phyloP scores from a whole-genome alignment of 768 basidiomycete species.

The Clathrus columnatus region DNA sequence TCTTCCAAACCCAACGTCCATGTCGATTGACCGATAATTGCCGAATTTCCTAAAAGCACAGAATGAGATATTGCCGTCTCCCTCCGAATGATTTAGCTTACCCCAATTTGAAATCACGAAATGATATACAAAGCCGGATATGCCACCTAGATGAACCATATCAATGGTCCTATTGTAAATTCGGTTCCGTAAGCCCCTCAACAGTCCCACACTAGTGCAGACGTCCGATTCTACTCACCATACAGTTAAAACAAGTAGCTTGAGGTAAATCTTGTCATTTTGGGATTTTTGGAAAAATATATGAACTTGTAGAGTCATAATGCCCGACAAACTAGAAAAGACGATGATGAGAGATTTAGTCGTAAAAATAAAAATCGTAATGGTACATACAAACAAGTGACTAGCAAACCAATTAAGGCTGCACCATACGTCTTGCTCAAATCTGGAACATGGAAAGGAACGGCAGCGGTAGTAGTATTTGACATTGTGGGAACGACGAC shows the following conservation, averaged over 20 bases:
- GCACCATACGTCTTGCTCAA: slow-evolving; percentile 1
- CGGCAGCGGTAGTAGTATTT: neutral
- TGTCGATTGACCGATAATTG: slow-evolving; percentile 4
- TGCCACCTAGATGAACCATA: neutral
- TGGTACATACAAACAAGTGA: neutral
- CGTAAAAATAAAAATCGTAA: neutral
- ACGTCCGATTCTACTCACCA: neutral
- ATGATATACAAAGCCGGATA: slow-evolving; percentile 5
- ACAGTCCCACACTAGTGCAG: neutral
- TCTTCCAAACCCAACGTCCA: slow-evolving; percentile 3
- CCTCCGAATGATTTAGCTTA: neutral
- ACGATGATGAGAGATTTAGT: neutral
- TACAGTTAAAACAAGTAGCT: neutral
- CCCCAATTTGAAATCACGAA: slow-evolving; percentile 6
- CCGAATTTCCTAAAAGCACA: neutral
- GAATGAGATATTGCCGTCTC: neutral
- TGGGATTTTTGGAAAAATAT: neutral
- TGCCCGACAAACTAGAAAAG: neutral
- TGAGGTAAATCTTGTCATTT: neutral
- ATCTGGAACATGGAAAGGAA: neutral
- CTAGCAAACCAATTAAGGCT: neutral
- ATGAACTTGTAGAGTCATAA: slow-evolving; percentile 2
- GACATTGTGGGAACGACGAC: neutral
- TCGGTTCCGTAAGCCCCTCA: neutral
- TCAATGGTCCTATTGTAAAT: neutral